Percentiles rank a stretch among this genome's conserved stretches.
These are phyloP conservation scores for Staphylotrichum tortipilum DNA, from an alignment of 495 filamentous ascomycete genomes.

Conservation along the genomic window DNA sequence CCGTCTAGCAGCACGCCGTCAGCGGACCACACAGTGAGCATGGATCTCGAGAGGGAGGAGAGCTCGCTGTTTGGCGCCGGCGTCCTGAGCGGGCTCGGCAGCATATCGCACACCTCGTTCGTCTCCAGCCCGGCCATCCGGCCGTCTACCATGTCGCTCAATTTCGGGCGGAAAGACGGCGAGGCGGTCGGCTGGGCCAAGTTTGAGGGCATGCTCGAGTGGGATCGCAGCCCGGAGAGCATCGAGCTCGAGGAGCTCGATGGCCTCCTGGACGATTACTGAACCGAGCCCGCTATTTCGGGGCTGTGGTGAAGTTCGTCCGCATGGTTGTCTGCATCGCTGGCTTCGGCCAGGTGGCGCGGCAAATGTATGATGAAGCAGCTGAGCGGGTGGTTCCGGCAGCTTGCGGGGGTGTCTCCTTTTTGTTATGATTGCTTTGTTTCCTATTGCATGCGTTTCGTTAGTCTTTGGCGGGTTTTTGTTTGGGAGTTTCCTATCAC, in stretches of 20 bases:
- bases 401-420: background rate
- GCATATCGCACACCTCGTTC: constrained; percentile 24
- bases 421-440: background rate
- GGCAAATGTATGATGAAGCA: constrained; percentile 1
- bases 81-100: constrained; percentile 14
- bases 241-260: constrained; percentile 91
- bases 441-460: background rate
- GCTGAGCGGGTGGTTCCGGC: constrained; percentile 11
- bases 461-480: constrained; percentile 1
- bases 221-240: constrained; percentile 75
- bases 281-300: constrained; percentile 17
- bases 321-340: background rate
- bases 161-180: constrained; percentile 43
- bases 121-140: constrained; percentile 38
- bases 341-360: background rate
- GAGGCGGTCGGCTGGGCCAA: constrained; percentile 45
- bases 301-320: background rate
- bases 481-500: constrained; percentile 1
- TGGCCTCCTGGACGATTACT: constrained; percentile 68
- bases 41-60: constrained; percentile 43
- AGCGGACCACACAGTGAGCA: constrained; percentile 24
- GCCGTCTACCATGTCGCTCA: constrained; percentile 31
- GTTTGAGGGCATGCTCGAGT: constrained; percentile 46
- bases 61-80: constrained; percentile 42
- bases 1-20: constrained; percentile 26